Conservation (phyloP, 1,139 yeast genomes). For the Suhomyces terraborum region DNA sequence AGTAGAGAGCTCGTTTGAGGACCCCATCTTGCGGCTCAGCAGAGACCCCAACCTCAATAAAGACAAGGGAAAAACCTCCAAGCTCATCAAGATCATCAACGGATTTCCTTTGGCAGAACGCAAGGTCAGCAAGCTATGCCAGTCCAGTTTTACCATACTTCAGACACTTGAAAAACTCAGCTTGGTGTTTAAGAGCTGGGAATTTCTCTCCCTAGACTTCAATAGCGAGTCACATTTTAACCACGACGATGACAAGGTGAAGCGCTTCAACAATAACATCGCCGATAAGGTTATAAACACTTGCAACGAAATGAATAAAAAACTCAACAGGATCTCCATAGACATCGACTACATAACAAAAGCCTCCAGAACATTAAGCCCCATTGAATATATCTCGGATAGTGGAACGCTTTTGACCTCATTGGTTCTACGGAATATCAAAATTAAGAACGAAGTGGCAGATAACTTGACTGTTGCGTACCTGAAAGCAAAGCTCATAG, state of each 20-base stretch:
- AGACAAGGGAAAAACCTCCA: constrained; percentile 44
- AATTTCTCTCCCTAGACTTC: constrained; percentile 55
- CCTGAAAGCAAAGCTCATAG: constrained; percentile 56
- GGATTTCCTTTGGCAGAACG: constrained; percentile 47
- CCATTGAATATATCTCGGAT: constrained; percentile 54
- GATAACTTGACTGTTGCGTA: constrained; percentile 56
- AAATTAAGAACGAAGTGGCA: constrained; percentile 49
- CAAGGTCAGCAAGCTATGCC: constrained; percentile 53
- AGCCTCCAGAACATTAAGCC: constrained; percentile 42
- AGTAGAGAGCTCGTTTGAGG: constrained; percentile 36
- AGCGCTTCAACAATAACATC: constrained; percentile 47
- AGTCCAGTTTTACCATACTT: constrained; percentile 47
- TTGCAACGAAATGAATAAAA: constrained; percentile 49
- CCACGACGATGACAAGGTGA: constrained; percentile 32
- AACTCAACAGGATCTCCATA: constrained; percentile 41
- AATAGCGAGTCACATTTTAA: constrained; percentile 46
- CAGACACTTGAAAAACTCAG: constrained; percentile 54
- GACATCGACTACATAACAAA: constrained; percentile 52
- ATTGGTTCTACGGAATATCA: constrained; percentile 49
- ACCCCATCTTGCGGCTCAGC: constrained; percentile 50
- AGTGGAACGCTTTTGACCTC: constrained; percentile 60
- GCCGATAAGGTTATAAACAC: constrained; percentile 52
- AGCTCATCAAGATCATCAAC: constrained; percentile 44
- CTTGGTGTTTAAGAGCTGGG: constrained; percentile 54
- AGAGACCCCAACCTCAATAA: constrained; percentile 53